These are phyloP conservation scores for Rhodotorula glutinis DNA, from an alignment of 1,284 basidiomycete genomes.

Conservation along the genomic window DNA sequence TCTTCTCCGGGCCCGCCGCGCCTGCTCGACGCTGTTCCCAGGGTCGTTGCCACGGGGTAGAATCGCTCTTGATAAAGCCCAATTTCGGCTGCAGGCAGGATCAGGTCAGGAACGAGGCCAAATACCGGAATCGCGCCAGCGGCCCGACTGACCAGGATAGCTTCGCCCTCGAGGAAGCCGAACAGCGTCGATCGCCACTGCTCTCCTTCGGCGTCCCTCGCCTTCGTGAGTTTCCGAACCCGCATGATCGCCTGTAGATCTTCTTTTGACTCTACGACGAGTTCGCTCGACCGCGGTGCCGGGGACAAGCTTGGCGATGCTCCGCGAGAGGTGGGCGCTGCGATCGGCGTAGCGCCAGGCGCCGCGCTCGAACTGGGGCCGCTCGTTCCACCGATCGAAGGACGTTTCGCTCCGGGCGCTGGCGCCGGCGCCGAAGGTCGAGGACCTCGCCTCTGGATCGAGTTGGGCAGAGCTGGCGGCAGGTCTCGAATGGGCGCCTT, in stretches of 20 bases:
- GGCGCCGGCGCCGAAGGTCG: not conserved
- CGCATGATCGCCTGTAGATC: slow-evolving; percentile 36
- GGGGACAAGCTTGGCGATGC: slow-evolving; percentile 10
- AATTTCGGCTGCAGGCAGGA: slow-evolving; percentile 23
- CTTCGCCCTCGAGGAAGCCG: slow-evolving; percentile 32
- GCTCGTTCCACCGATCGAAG: not conserved
- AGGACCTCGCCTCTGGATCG: slow-evolving; percentile 4
- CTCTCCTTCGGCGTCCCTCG: slow-evolving; percentile 8
- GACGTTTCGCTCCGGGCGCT: not conserved
- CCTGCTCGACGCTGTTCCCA: slow-evolving; percentile 25
- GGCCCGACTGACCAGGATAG: slow-evolving; percentile 26
- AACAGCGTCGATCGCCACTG: slow-evolving; percentile 23
- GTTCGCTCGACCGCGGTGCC: slow-evolving; percentile 13
- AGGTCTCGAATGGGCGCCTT: not conserved
- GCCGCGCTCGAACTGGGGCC: not conserved
- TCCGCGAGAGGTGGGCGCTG: not conserved
- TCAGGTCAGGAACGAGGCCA: not conserved
- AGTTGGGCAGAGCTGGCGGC: slow-evolving; percentile 10
- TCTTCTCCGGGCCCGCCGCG: not conserved
- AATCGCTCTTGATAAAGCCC: slow-evolving; percentile 13
- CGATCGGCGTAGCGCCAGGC: not conserved
- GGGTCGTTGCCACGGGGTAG: slow-evolving; percentile 26
- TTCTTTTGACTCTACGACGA: slow-evolving; percentile 32
- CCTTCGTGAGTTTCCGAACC: slow-evolving; percentile 26
- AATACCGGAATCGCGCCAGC: no score